Conservation (phyloP, 805 yeast species). For the Sugiyamaella lignohabitans region DNA sequence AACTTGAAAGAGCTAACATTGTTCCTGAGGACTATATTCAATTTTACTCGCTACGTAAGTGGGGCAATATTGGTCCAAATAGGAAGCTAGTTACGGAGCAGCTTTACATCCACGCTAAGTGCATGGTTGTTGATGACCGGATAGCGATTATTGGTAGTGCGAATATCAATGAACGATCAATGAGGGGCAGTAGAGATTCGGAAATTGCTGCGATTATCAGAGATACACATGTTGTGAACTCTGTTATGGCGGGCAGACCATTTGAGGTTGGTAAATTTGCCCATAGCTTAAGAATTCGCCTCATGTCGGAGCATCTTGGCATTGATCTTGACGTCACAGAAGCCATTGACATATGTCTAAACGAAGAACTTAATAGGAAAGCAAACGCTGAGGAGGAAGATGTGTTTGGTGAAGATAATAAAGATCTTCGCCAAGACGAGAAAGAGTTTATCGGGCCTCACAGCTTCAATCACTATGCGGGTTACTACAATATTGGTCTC, state of each 20-base stretch:
- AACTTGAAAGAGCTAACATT: conserved; percentile 70
- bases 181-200: conserved; percentile 90
- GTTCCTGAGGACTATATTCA: conserved; percentile 86
- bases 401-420: not conserved
- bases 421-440: not conserved
- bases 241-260: conserved; percentile 71
- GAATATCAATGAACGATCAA: conserved; percentile 91
- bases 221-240: conserved; percentile 60
- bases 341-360: conserved; percentile 67
- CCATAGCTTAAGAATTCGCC: conserved; percentile 76
- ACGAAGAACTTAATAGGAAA: conserved; percentile 9
- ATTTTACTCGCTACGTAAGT: conserved; percentile 84
- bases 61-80: conserved; percentile 85
- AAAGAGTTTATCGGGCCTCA: conserved; percentile 23
- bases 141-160: conserved; percentile 96
- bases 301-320: conserved; percentile 97
- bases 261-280: conserved; percentile 83
- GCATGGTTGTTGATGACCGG: conserved; percentile 87
- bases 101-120: conserved; percentile 87
- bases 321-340: conserved; percentile 85
- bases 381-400: not conserved
- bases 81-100: conserved; percentile 79
- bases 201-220: conserved; percentile 87
- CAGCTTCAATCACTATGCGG: conserved; percentile 82
- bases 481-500: conserved; percentile 78